Percentiles rank a stretch among this genome's conserved stretches.
These are phyloP conservation scores for Colletotrichum sp. DNA, from an alignment of 2,329 filamentous ascomycete species.

Conservation along the genomic window DNA sequence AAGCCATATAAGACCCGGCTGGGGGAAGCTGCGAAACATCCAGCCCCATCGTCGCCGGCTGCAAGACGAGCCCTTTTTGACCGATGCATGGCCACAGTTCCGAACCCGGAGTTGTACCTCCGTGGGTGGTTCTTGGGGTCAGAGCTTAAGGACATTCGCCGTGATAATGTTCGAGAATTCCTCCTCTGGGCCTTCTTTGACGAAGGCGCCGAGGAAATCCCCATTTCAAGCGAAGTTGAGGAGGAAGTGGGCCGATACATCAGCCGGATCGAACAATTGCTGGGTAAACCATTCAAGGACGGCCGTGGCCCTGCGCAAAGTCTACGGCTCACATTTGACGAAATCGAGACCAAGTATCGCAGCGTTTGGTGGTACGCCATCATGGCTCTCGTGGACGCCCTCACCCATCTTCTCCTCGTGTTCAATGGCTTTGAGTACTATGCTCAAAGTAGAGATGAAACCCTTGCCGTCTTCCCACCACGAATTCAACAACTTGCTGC, in stretches of 20 bases:
- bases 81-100: constrained; percentile 58
- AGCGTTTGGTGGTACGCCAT: constrained; percentile 68
- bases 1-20: constrained; percentile 45
- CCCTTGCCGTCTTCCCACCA: neutral
- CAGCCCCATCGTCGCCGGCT: constrained; percentile 43
- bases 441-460: constrained; percentile 38
- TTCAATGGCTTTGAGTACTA: constrained; percentile 58
- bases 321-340: constrained; percentile 69
- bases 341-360: constrained; percentile 63
- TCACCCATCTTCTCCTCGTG: constrained; percentile 48
- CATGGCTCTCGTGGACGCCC: constrained; percentile 59
- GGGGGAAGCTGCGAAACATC: constrained; percentile 42
- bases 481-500: constrained; percentile 26
- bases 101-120: constrained; percentile 62
- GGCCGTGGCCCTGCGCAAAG: constrained; percentile 62
- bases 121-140: constrained; percentile 71
- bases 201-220: constrained; percentile 35
- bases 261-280: constrained; percentile 54
- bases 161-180: constrained; percentile 74
- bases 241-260: constrained; percentile 51
- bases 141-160: constrained; percentile 57
- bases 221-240: constrained; percentile 16
- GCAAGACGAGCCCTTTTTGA: constrained; percentile 62
- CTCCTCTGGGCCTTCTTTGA: constrained; percentile 73
- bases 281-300: constrained; percentile 53